A percentile compares a stretch with the other conserved stretches of the same genome.
Evolutionary conservation across 2,329 filamentous ascomycete species (phyloP).

Genomic region (Penicillium concentricum): DNA sequence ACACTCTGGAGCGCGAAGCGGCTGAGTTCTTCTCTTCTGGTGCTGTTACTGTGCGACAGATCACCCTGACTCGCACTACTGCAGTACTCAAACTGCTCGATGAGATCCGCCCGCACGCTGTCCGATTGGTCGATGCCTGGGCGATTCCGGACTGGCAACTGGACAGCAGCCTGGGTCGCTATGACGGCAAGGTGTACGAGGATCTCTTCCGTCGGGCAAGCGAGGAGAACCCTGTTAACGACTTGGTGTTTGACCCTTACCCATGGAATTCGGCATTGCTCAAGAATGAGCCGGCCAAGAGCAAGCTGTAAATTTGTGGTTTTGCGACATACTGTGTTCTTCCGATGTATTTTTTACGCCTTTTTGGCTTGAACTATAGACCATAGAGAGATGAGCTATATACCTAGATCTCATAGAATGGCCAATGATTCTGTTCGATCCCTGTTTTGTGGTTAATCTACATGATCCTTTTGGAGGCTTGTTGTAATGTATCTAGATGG

Average conservation of each 20-base stretch:
- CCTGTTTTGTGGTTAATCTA: background rate
- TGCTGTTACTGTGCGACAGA: conserved; percentile 70
- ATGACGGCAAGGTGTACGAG: conserved; percentile 74
- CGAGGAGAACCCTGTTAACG: conserved; percentile 71
- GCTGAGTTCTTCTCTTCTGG: conserved; percentile 70
- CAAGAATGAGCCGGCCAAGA: conserved; percentile 50
- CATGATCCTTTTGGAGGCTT: background rate
- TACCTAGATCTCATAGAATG: conserved; percentile 7
- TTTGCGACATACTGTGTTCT: conserved; percentile 7
- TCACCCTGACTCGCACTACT: conserved; percentile 65
- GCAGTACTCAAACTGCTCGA: conserved; percentile 68
- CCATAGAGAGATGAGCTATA: conserved; percentile 7
- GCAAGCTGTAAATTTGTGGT: conserved; percentile 35
- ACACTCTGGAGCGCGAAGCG: conserved; percentile 67
- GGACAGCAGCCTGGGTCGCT: conserved; percentile 67
- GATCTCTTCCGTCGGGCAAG: conserved; percentile 72
- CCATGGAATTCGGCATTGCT: conserved; percentile 62
- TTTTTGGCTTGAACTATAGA: background rate
- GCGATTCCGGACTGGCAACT: conserved; percentile 76
- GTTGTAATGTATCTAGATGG: background rate
- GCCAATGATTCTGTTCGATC: background rate
- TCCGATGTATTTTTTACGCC: conserved; percentile 5
- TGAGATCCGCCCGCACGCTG: conserved; percentile 70
- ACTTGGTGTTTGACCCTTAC: conserved; percentile 70
- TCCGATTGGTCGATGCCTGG: conserved; percentile 71